phyloP scores from a whole-genome alignment of 2,329 filamentous ascomycete genomes.

The Xylaria sp. region DNA sequence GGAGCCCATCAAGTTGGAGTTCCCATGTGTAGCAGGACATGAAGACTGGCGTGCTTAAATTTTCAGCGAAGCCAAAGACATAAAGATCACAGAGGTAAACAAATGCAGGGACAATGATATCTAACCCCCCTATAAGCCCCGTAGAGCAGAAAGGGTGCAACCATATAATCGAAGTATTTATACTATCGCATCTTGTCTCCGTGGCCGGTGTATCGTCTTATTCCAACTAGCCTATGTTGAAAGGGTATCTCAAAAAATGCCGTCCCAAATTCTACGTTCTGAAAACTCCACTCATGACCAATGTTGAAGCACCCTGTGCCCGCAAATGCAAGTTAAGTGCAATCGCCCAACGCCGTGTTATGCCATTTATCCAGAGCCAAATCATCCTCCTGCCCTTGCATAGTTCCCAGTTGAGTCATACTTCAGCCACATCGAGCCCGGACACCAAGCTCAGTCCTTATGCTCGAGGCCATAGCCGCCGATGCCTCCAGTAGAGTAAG shows the following conservation, averaged over 20 bases:
- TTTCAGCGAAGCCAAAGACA: neutral
- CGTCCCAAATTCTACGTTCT: constrained; percentile 10
- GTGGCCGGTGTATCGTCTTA: neutral
- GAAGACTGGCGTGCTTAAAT: neutral
- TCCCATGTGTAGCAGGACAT: neutral
- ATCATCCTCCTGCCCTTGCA: neutral
- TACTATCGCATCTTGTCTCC: neutral
- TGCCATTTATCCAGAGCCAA: constrained; percentile 20
- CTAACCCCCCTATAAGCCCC: neutral
- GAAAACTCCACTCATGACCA: constrained; percentile 8
- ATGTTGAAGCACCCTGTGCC: constrained; percentile 33
- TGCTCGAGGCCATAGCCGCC: constrained; percentile 68
- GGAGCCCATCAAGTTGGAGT: neutral
- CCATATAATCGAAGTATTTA: constrained; percentile 10
- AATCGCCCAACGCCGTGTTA: constrained; percentile 35
- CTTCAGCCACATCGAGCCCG: neutral
- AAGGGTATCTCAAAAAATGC: constrained; percentile 46
- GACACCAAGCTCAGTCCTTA: constrained; percentile 44
- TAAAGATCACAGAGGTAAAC: neutral
- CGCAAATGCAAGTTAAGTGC: constrained; percentile 43
- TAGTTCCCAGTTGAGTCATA: neutral
- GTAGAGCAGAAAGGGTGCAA: neutral
- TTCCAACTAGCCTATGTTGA: constrained; percentile 46
- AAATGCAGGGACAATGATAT: neutral
- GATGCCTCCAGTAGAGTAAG: constrained; percentile 65